phyloP scores from a whole-genome alignment of 2,329 filamentous ascomycete species.

The Xylariales sp. region DNA sequence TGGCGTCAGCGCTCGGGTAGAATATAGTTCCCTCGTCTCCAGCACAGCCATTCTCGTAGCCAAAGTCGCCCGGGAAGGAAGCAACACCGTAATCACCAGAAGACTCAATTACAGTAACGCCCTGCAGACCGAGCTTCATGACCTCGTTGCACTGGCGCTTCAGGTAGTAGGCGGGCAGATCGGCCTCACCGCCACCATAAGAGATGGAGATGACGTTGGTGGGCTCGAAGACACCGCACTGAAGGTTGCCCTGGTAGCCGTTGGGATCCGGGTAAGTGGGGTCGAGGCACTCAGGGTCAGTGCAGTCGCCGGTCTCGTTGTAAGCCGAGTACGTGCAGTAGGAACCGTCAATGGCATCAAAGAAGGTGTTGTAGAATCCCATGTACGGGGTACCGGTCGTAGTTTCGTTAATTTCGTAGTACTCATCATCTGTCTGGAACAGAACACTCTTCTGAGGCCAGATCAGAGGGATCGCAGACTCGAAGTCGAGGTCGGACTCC shows the following conservation, averaged over 20 bases:
- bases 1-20: neutral
- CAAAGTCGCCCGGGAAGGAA: neutral
- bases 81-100: slow-evolving; percentile 8
- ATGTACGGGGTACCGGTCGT: slow-evolving; percentile 1
- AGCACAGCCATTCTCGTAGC: neutral
- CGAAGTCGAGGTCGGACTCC: slow-evolving; percentile 32
- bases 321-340: slow-evolving; percentile 18
- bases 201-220: slow-evolving; percentile 53
- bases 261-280: slow-evolving; percentile 39
- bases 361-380: slow-evolving; percentile 7
- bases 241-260: slow-evolving; percentile 38
- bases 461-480: slow-evolving; percentile 34
- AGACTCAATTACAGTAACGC: slow-evolving; percentile 6
- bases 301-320: slow-evolving; percentile 18
- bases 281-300: slow-evolving; percentile 12
- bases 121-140: slow-evolving; percentile 36
- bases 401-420: slow-evolving; percentile 21
- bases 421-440: slow-evolving; percentile 34
- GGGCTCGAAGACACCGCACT: slow-evolving; percentile 35
- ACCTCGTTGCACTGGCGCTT: slow-evolving; percentile 41
- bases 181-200: slow-evolving; percentile 46
- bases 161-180: slow-evolving; percentile 46
- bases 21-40: neutral
- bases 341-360: slow-evolving; percentile 14
- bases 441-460: slow-evolving; percentile 29